These are phyloP conservation scores for Zygosaccharomyces pseudorouxii DNA, from an alignment of 805 yeast species.

Conservation along the genomic window DNA sequence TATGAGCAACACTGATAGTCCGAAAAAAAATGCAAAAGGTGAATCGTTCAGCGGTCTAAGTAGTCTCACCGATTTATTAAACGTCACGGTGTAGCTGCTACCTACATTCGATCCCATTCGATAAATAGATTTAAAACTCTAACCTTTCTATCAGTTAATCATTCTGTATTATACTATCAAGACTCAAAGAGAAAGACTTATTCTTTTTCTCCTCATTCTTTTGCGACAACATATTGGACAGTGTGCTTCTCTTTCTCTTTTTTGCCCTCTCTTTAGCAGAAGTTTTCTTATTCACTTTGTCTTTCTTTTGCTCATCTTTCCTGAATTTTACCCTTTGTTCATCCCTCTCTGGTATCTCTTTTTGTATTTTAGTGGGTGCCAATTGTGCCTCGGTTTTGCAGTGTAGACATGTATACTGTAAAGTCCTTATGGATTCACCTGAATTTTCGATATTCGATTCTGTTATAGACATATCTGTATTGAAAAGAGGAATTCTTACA, in stretches of 20 bases:
- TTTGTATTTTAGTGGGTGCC: slow-evolving; percentile 8
- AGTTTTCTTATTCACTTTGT: slow-evolving; percentile 11
- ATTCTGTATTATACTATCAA: slow-evolving; percentile 47
- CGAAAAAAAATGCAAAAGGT: slow-evolving; percentile 2
- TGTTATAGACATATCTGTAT: slow-evolving; percentile 5
- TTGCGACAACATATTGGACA: slow-evolving; percentile 40
- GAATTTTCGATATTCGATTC: slow-evolving; percentile 1
- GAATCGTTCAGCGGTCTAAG: slow-evolving; percentile 12
- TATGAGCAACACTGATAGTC: slow-evolving; percentile 7
- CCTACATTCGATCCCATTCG: neutral
- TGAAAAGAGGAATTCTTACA: slow-evolving; percentile 29
- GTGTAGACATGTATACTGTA: slow-evolving; percentile 28
- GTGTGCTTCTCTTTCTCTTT: slow-evolving; percentile 44
- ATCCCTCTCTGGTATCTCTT: neutral
- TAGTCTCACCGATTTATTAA: slow-evolving; percentile 11
- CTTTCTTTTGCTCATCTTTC: neutral
- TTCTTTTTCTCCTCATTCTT: slow-evolving; percentile 39
- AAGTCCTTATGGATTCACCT: slow-evolving; percentile 15
- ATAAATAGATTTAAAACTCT: neutral
- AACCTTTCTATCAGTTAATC: slow-evolving; percentile 7
- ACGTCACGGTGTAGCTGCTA: slow-evolving; percentile 6
- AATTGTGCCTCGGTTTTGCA: slow-evolving; percentile 24
- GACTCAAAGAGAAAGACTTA: slow-evolving; percentile 38
- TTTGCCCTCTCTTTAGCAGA: slow-evolving; percentile 41
- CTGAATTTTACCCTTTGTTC: neutral